A percentile compares a stretch with the other conserved stretches of the same genome.
phyloP scores from a whole-genome alignment of 2,329 filamentous ascomycete genomes.

The Cylindrodendrum hubeiense region DNA sequence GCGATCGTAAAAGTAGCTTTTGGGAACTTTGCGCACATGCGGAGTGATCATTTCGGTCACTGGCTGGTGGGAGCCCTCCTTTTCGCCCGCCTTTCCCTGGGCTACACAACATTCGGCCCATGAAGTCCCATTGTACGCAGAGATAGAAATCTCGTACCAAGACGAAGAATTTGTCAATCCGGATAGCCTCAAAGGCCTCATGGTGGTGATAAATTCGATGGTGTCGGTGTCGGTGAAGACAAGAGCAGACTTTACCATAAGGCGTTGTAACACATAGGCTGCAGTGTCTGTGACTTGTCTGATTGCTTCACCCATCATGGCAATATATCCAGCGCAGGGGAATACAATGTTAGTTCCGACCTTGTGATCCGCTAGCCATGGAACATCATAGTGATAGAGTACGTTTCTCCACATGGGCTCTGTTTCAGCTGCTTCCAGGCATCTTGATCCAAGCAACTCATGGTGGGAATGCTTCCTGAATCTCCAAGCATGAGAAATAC shows the following conservation, averaged over 20 bases:
- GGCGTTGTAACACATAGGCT: conserved; percentile 37
- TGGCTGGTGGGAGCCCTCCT: no score
- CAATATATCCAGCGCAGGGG: conserved; percentile 53
- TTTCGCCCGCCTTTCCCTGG: conserved; percentile 1
- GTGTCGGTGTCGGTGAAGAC: conserved; percentile 35
- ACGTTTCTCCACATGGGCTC: conserved; percentile 40
- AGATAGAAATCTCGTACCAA: conserved; percentile 27
- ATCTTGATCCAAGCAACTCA: conserved; percentile 36
- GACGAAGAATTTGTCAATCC: conserved; percentile 8
- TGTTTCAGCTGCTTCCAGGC: conserved; percentile 28
- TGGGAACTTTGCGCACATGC: conserved; percentile 35
- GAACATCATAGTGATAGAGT: conserved; percentile 34
- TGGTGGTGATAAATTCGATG: conserved; percentile 19
- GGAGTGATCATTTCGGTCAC: neutral
- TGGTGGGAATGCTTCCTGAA: conserved; percentile 23
- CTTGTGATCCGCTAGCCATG: conserved; percentile 59
- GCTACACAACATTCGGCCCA: conserved; percentile 30
- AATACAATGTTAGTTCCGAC: conserved; percentile 58
- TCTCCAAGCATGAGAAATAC: conserved; percentile 25
- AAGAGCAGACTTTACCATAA: conserved; percentile 47
- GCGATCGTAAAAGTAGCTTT: conserved; percentile 41
- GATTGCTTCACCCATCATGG: conserved; percentile 45
- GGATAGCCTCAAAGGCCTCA: conserved; percentile 4
- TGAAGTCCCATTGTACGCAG: conserved; percentile 13
- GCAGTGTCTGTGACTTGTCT: conserved; percentile 29